phyloP scores from a whole-genome alignment of 192 early-diverging fungal genomes.

The Coemansia sp. region DNA sequence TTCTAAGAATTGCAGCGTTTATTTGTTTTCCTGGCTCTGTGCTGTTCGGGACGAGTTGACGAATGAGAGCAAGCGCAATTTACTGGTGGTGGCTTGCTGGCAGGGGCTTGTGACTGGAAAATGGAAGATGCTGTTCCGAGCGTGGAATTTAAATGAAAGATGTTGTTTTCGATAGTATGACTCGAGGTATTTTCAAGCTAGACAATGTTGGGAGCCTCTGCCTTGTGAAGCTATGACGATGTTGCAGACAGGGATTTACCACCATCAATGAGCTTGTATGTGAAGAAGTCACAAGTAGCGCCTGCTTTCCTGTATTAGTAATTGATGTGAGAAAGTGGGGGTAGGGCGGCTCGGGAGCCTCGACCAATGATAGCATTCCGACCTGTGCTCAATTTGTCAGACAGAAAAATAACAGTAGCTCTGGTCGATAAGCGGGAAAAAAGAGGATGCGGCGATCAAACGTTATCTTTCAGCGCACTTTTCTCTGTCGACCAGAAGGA shows the following conservation, averaged over 20 bases:
- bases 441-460: background rate
- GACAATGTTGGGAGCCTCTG: too few species aligned
- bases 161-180: too few species aligned
- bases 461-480: background rate
- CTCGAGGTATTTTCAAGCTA: too few species aligned
- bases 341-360: background rate
- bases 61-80: background rate
- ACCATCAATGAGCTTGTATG: background rate
- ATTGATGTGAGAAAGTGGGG: background rate
- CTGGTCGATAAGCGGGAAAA: background rate
- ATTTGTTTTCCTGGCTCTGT: background rate
- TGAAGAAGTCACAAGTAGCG: background rate
- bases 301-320: background rate
- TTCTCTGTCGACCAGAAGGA: background rate
- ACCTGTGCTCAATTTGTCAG: slow-evolving; percentile 14
- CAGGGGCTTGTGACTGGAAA: background rate
- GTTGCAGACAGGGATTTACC: too few species aligned
- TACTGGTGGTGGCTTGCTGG: background rate
- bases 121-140: background rate
- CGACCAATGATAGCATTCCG: background rate
- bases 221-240: too few species aligned
- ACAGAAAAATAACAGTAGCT: background rate
- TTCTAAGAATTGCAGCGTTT: too few species aligned
- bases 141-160: too few species aligned
- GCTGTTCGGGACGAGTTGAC: background rate